A percentile compares a stretch with the other conserved stretches of the same genome.
Evolutionary conservation across 1,284 basidiomycete species (phyloP).

Genomic region (Leccinum proximum): DNA sequence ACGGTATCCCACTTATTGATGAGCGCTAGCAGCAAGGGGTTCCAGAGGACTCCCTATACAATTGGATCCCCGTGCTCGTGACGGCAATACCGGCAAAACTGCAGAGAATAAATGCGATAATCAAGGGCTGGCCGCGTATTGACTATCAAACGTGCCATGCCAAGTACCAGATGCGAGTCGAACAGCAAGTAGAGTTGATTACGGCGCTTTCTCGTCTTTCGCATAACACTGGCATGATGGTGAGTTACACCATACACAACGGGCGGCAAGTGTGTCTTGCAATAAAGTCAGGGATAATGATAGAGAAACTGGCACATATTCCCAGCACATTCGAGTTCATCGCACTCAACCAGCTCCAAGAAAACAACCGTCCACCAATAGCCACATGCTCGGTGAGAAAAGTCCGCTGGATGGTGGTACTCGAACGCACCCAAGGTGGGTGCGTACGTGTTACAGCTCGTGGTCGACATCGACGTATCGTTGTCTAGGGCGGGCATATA

Average conservation of each 20-base stretch:
- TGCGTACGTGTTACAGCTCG: too few species aligned
- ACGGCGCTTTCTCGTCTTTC: constrained; percentile 28
- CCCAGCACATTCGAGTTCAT: constrained; percentile 52
- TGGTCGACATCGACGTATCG: too few species aligned
- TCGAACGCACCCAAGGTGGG: constrained; percentile 21
- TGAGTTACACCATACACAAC: constrained; percentile 4
- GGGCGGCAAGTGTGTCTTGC: constrained; percentile 26
- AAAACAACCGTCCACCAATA: constrained; percentile 33
- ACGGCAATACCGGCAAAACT: constrained; percentile 60
- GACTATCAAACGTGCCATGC: constrained; percentile 27
- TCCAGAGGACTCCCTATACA: constrained; percentile 36
- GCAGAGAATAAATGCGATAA: constrained; percentile 54
- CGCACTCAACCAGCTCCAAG: constrained; percentile 54
- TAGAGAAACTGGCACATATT: constrained; percentile 43
- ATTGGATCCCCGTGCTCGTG: constrained; percentile 46
- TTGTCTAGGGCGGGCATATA: too few species aligned
- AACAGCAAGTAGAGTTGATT: constrained; percentile 3
- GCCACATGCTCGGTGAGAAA: constrained; percentile 40
- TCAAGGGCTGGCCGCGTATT: constrained; percentile 50
- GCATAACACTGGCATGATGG: constrained; percentile 25
- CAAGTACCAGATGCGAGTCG: constrained; percentile 4
- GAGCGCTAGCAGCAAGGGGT: constrained; percentile 38
- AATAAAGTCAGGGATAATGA: constrained; percentile 54
- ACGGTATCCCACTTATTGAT: constrained; percentile 60
- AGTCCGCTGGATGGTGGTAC: constrained; percentile 46